phyloP scores from a whole-genome alignment of 2,329 filamentous ascomycete species.

The Apiospora sp. region DNA sequence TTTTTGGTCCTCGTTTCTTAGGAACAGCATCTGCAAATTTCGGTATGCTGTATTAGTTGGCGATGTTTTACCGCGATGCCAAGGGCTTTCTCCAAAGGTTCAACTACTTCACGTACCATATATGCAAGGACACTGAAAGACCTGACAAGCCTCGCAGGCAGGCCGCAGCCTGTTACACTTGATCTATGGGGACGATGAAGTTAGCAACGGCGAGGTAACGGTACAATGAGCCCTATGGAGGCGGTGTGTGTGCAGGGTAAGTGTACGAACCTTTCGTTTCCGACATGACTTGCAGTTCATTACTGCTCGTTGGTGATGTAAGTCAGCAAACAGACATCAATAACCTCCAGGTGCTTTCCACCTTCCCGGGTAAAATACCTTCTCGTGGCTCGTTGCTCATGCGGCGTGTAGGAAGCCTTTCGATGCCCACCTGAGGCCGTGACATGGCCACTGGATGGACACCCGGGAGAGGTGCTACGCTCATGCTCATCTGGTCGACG shows the following conservation, averaged over 20 bases:
- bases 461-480: conserved; percentile 50
- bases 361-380: conserved; percentile 16
- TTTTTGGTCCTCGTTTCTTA: conserved; percentile 90
- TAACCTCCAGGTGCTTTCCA: neutral
- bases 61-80: neutral
- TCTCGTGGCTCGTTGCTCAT: conserved; percentile 71
- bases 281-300: conserved; percentile 98
- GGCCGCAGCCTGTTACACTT: conserved; percentile 89
- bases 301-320: neutral
- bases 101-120: conserved; percentile 70
- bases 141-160: conserved; percentile 86
- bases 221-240: conserved; percentile 24
- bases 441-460: conserved; percentile 66
- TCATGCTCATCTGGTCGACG: conserved; percentile 51
- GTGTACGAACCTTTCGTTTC: conserved; percentile 78
- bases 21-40: conserved; percentile 76
- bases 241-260: neutral
- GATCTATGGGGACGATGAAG: conserved; percentile 64
- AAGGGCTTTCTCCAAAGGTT: neutral
- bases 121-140: conserved; percentile 87
- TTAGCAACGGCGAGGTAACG: conserved; percentile 32
- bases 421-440: conserved; percentile 81
- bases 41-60: neutral
- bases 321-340: neutral
- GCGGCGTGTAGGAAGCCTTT: conserved; percentile 76